Evolutionary conservation across 2,329 filamentous ascomycete genomes (phyloP), one percentile per base, ranked within the genome.

Genomic region (Neonectria magnoliae): DNA sequence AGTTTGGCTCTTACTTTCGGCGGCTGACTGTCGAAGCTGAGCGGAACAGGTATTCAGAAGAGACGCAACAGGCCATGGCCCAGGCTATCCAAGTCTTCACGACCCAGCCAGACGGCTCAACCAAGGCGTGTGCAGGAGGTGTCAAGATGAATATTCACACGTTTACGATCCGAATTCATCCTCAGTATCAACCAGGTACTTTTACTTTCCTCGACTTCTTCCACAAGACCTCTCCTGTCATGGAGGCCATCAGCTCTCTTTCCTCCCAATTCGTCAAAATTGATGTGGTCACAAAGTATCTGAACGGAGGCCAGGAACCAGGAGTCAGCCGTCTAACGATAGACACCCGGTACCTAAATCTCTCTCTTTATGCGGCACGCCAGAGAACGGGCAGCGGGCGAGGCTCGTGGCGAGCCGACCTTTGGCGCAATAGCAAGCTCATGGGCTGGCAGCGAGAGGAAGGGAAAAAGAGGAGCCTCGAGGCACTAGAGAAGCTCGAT

Each of bases 11-110:
- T 18, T 69, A 82, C 20, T 76, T 86, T 38, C 80, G 83, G 2
- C 73, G 77, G 50, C 70, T 85, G 55, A 73, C 73, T 56, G 75
- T 87, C 44, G 77, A 81, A 42, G 78, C 85, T 1, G 81, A 85
- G 56, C 68, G 73, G 8, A 83, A 81, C 63, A 80, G 83, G 5
- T 74, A 68, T 54, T 60, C 63, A 0, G n/a, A 42, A 3, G 51
- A 65, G 4, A 76, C 76, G 0, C 73, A 71, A 56, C 38, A 64
- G 1, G 70, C 70, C 55, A 78, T 84, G 74, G 75, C 76, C 1
- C 59, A 69, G 3, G 81, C 81, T 8, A 76, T 84, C 36, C 60
- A 71, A 29, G 71, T 77, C 53, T 84, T 84, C 67, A 70, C 68
- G 9, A 51, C 50, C 11, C n/a, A 57, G 16, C 41, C 48, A 1